Percentiles rank a stretch among this genome's conserved stretches.
phyloP scores from a whole-genome alignment of 2,329 filamentous ascomycete species.

The Alternaria sp. region DNA sequence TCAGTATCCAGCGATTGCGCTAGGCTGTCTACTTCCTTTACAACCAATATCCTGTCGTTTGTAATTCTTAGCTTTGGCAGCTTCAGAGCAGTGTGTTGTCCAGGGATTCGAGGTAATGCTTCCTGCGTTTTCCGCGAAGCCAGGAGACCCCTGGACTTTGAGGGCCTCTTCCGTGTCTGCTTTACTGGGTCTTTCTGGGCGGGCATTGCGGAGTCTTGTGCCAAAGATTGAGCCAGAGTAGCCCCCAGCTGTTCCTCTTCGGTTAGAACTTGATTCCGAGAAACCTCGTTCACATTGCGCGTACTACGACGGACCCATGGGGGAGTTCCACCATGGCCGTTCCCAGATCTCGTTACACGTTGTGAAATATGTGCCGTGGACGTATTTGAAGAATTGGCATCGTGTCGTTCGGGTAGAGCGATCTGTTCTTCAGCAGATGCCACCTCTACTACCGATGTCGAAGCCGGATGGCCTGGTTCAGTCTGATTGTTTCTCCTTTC shows the following conservation, averaged over 20 bases:
- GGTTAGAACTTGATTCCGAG: neutral
- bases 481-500: neutral
- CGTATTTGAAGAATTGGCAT: neutral
- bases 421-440: fast-evolving
- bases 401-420: neutral
- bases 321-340: neutral
- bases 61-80: neutral
- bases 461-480: neutral
- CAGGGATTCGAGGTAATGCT: neutral
- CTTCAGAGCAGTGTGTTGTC: neutral
- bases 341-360: neutral
- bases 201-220: neutral
- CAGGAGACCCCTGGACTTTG: neutral
- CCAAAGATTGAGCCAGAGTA: neutral
- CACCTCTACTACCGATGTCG: neutral
- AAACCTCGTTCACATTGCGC: neutral
- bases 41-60: neutral
- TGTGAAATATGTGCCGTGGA: neutral
- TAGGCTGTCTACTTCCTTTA: neutral
- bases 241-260: neutral
- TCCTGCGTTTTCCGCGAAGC: neutral
- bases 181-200: neutral
- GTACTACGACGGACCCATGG: neutral
- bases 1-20: neutral
- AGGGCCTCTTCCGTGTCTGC: neutral